These are phyloP conservation scores for Echinosophora koreensis DNA, from an alignment of 306 rosid genomes.

Conservation along the genomic window DNA sequence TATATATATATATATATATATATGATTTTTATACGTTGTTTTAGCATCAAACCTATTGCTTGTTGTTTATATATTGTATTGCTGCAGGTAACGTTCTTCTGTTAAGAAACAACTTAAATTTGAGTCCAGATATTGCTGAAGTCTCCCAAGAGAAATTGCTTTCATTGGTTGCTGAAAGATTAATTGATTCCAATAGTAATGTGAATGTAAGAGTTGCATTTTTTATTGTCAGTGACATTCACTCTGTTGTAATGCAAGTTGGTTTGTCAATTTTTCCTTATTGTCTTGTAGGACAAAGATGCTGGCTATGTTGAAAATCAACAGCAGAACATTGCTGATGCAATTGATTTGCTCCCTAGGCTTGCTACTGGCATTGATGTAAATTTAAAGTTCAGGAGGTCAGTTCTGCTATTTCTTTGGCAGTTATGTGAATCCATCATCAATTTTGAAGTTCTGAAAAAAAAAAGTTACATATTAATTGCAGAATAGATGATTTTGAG, in stretches of 20 bases:
- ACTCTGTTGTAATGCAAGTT: conserved; percentile 34
- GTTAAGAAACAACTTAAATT: conserved; percentile 76
- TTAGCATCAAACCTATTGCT: conserved; percentile 3
- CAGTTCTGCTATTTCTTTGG: conserved; percentile 37
- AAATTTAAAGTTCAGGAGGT: conserved; percentile 92
- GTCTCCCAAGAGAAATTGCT: conserved; percentile 96
- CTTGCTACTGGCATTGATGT: conserved; percentile 99
- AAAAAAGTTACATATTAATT: conserved; percentile 45
- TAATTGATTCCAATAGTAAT: conserved; percentile 91
- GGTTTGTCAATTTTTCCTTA: conserved; percentile 32
- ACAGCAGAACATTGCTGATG: conserved; percentile 96
- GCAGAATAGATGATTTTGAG: conserved; percentile 93
- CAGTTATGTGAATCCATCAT: conserved; percentile 38
- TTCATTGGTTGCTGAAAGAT: conserved; percentile 85
- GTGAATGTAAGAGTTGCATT: conserved; percentile 65
- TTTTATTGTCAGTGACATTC: conserved; percentile 25
- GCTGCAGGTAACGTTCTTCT: conserved; percentile 90
- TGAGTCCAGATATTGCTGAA: conserved; percentile 84
- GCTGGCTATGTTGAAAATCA: conserved; percentile 89
- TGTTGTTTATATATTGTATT: conserved; percentile 31
- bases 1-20: no score
- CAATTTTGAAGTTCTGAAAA: conserved; percentile 44
- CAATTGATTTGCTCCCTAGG: conserved; percentile 95
- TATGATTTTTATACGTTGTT: conserved; percentile 31
- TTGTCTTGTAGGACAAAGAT: conserved; percentile 77